Evolutionary conservation across 2,329 filamentous ascomycete genomes (phyloP).

Genomic region (Fusarium protoensiforme): DNA sequence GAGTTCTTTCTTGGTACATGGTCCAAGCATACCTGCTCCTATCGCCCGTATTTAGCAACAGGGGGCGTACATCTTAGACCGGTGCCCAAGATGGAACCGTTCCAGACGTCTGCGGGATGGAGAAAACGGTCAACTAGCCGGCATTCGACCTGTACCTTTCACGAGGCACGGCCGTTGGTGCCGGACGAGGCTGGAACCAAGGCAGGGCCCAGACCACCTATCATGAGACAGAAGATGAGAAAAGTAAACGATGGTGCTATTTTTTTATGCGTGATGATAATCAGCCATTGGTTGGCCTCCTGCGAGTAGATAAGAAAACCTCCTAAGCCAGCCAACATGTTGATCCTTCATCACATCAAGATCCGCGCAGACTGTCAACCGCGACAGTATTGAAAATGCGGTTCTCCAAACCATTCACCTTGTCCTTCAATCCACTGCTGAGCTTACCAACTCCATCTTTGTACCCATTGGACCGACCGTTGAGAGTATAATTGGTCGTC

Average conservation of each 20-base stretch:
- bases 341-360: background rate
- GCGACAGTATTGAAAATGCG: slow-evolving; percentile 25
- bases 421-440: slow-evolving; percentile 29
- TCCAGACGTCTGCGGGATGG: background rate
- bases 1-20: background rate
- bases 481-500: slow-evolving; percentile 19
- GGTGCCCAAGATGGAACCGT: background rate
- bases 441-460: slow-evolving; percentile 8
- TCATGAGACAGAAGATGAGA: background rate
- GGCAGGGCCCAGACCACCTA: background rate
- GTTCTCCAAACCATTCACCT: slow-evolving; percentile 12
- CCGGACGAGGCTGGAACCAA: background rate
- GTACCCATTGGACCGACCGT: slow-evolving; percentile 7
- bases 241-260: background rate
- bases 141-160: background rate
- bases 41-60: background rate
- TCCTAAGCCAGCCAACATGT: background rate
- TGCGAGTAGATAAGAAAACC: background rate
- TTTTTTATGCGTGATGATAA: background rate
- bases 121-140: background rate
- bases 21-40: background rate
- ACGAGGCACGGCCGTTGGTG: background rate
- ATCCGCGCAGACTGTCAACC: slow-evolving; percentile 18
- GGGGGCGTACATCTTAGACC: background rate
- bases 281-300: background rate